Evolutionary conservation across 768 basidiomycete genomes (phyloP).

Genomic region (Suillus paluster): DNA sequence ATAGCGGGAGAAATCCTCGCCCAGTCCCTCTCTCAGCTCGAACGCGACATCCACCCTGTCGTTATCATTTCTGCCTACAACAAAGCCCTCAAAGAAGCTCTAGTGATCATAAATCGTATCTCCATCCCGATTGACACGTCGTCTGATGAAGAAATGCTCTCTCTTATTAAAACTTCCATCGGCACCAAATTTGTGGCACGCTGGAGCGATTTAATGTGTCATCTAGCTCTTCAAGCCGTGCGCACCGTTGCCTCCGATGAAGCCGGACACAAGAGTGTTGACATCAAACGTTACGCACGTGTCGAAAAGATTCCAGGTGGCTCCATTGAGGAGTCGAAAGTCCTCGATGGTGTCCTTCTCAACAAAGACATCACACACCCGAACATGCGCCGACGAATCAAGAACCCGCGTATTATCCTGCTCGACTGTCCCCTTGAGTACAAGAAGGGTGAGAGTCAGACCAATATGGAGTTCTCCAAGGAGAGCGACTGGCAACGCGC

Average conservation of each 20-base stretch:
- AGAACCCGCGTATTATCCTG: slow-evolving; percentile 85
- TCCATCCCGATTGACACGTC: slow-evolving; percentile 88
- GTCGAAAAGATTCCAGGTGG: slow-evolving; percentile 98
- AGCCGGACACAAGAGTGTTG: slow-evolving; percentile 82
- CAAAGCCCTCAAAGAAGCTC: slow-evolving; percentile 90
- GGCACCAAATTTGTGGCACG: slow-evolving; percentile 97
- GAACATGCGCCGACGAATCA: slow-evolving; percentile 91
- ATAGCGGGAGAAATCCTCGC: slow-evolving; percentile 96
- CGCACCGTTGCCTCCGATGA: slow-evolving; percentile 84
- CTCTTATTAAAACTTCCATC: slow-evolving; percentile 97
- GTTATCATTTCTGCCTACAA: slow-evolving; percentile 99
- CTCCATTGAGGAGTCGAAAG: slow-evolving; percentile 91
- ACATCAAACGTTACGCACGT: slow-evolving; percentile 97
- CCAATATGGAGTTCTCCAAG: slow-evolving; percentile 97
- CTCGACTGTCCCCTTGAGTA: slow-evolving; percentile 97
- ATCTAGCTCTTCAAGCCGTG: slow-evolving; percentile 90
- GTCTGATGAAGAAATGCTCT: slow-evolving; percentile 90
- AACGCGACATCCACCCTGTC: slow-evolving; percentile 97
- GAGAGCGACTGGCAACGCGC: slow-evolving; percentile 92
- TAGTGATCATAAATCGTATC: slow-evolving; percentile 86
- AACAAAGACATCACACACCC: slow-evolving; percentile 99
- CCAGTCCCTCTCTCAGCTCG: slow-evolving; percentile 89
- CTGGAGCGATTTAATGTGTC: slow-evolving; percentile 98
- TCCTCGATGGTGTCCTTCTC: slow-evolving; percentile 90
- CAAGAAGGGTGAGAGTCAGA: slow-evolving; percentile 98